Evolutionary conservation across 768 basidiomycete species (phyloP), one percentile per base, ranked within the genome.

Genomic region (Lentinula sp.): DNA sequence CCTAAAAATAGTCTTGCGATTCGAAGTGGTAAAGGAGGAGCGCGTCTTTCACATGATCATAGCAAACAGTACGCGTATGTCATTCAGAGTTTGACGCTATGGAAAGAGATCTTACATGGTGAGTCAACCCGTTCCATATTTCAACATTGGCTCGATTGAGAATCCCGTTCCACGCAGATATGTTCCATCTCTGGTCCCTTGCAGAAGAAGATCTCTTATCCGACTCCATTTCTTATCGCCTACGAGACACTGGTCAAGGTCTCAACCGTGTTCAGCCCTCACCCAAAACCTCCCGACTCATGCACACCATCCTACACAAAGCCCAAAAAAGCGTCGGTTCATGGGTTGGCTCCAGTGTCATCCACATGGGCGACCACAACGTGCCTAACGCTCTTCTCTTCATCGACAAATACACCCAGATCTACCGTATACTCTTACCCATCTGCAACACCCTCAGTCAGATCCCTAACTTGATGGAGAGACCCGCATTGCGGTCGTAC

Each of bases 321-420:
- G 89, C 92, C 0, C 92, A 94, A 67, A 79, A 81, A 62, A 87
- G 86, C 64, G 86, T 93, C 13, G 92, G 91, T 0, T 80, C 80
- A 40, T 93, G 92, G 92, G 83, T 93, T 60, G 92, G 92, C 45
- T 92, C 86, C 10, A 89, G 88, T 58, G 91, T 91, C 65, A 91
- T 92, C 63, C 91, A 93, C 72, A 91, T 92, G 91, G 91, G 91
- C 54, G 92, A 93, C 67, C 92, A 86, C 70, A 86, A 90, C 67
- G 89, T 91, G 21, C 89, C 89, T 4, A 91, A 90, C 66, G 89
- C 92, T 3, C 78, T 93, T 53, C 84, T 93, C 75, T 93, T 94
- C 80, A 92, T 93, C 66, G 90, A 94, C 80, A 94, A 94, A 70
- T 94, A 94, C 74, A 91, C 91, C 11, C 92, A 94, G 70, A 89